Conservation (phyloP, 2,329 filamentous ascomycete genomes). For the Diaporthe ampelina region DNA sequence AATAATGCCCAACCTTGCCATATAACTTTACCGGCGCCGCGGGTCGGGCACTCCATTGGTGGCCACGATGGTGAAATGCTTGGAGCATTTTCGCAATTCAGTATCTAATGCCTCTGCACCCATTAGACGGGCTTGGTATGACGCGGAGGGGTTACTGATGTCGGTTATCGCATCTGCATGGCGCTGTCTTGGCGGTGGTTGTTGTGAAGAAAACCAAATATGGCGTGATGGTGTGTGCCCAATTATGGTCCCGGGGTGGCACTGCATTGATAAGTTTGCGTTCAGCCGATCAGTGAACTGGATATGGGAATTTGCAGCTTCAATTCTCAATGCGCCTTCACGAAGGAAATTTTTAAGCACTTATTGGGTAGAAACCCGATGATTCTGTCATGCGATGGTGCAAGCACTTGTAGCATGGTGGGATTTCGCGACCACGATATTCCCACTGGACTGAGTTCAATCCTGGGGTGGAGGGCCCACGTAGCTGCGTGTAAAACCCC, state of each 20-base stretch:
- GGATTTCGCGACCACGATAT: not conserved
- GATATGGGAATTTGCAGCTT: not conserved
- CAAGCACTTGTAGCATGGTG: not conserved
- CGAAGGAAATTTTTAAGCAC: not conserved
- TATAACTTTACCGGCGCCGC: not conserved
- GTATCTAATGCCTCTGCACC: not conserved
- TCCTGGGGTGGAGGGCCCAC: too few relatives aligned
- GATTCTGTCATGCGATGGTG: not conserved
- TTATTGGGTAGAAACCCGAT: not conserved
- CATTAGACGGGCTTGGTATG: conserved; percentile 7
- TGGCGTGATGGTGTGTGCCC: conserved; percentile 15
- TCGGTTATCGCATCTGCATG: conserved; percentile 4
- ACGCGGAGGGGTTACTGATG: not conserved
- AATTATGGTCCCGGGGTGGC: not conserved
- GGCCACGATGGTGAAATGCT: conserved; percentile 21
- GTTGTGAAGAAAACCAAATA: conserved; percentile 7
- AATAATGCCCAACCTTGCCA: not conserved
- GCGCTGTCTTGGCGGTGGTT: not conserved
- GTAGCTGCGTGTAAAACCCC: not conserved
- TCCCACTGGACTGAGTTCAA: not conserved
- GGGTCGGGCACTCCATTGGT: conserved; percentile 3
- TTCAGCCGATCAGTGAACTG: not conserved
- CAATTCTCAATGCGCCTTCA: not conserved
- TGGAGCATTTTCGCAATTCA: conserved; percentile 12
- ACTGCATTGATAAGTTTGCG: not conserved